Conservation (phyloP, 2,329 filamentous ascomycete species). For the Fusarium newnesense region DNA sequence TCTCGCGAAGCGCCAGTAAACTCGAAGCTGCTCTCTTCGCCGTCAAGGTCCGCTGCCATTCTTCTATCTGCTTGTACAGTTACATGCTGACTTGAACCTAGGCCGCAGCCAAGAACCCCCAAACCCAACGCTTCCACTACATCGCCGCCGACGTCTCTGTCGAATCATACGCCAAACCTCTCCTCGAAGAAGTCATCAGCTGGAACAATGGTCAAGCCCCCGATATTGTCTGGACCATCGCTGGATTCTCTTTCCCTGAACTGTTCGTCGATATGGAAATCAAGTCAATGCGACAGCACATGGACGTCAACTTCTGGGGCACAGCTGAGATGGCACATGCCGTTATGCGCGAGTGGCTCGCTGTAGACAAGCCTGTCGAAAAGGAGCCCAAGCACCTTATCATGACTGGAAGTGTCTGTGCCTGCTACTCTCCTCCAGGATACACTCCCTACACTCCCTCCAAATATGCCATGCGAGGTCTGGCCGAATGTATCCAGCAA, state of each 20-base stretch:
- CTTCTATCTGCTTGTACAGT: not conserved
- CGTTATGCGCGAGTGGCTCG: slow-evolving; percentile 79
- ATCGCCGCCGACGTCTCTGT: slow-evolving; percentile 85
- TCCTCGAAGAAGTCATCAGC: slow-evolving; percentile 76
- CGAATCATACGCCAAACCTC: slow-evolving; percentile 72
- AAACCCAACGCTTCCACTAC: slow-evolving; percentile 81
- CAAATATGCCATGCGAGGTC: slow-evolving; percentile 84
- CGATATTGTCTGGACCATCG: slow-evolving; percentile 92
- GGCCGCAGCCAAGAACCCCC: slow-evolving; percentile 72
- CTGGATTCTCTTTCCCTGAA: slow-evolving; percentile 77
- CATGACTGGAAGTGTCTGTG: slow-evolving; percentile 82
- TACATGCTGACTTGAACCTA: slow-evolving; percentile 47
- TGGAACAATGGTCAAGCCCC: slow-evolving; percentile 82
- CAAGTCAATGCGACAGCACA: slow-evolving; percentile 75
- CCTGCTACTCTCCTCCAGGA: slow-evolving; percentile 81
- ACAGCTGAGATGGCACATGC: slow-evolving; percentile 87
- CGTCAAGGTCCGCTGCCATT: slow-evolving; percentile 64
- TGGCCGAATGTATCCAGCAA: slow-evolving; percentile 85
- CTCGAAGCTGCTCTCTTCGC: slow-evolving; percentile 76
- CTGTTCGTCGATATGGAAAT: slow-evolving; percentile 82
- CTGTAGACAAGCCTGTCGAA: slow-evolving; percentile 56
- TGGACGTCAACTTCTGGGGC: slow-evolving; percentile 94
- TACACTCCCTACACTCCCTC: slow-evolving; percentile 86
- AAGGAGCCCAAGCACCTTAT: slow-evolving; percentile 78
- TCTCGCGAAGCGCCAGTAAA: slow-evolving; percentile 80